Evolutionary conservation across 1,284 basidiomycete species (phyloP).

Genomic region (Blastosporella zonata): DNA sequence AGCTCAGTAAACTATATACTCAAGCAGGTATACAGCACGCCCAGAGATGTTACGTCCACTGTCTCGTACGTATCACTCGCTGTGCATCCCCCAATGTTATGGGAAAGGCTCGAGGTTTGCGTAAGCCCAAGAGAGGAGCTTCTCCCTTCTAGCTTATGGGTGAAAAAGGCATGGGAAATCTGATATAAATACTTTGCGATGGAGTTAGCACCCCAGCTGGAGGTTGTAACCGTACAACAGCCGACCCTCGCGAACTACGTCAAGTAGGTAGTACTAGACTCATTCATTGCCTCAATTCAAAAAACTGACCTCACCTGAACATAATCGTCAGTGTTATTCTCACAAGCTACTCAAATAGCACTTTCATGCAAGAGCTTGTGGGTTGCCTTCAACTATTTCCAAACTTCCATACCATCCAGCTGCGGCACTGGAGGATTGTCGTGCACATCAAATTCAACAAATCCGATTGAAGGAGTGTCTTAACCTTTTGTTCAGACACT

Average conservation of each 20-base stretch:
- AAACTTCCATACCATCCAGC: constrained; percentile 25
- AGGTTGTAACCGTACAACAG: constrained; percentile 15
- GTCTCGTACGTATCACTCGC: constrained; percentile 13
- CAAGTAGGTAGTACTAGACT: constrained; percentile 1
- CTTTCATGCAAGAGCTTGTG: constrained; percentile 19
- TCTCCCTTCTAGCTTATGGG: no score
- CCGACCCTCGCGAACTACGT: constrained; percentile 13
- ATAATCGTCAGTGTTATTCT: constrained; percentile 21
- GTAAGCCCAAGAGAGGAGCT: background rate
- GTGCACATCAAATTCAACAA: background rate
- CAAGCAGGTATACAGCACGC: constrained; percentile 1
- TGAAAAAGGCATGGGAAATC: no score
- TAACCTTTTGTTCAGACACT: constrained; percentile 6
- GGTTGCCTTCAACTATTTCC: constrained; percentile 21
- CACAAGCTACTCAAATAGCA: constrained; percentile 10
- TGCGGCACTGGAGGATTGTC: constrained; percentile 1
- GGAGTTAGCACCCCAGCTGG: constrained; percentile 16
- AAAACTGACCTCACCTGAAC: background rate
- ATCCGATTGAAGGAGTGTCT: background rate
- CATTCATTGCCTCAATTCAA: background rate
- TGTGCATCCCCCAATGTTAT: constrained; percentile 12
- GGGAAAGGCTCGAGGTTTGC: constrained; percentile 13
- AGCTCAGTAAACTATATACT: background rate
- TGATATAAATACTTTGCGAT: constrained; percentile 9
- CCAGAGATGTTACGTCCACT: constrained; percentile 4